These are phyloP conservation scores for Amaranthus cruentus DNA, from an alignment of 148 eudicot genomes.

Conservation along the genomic window DNA sequence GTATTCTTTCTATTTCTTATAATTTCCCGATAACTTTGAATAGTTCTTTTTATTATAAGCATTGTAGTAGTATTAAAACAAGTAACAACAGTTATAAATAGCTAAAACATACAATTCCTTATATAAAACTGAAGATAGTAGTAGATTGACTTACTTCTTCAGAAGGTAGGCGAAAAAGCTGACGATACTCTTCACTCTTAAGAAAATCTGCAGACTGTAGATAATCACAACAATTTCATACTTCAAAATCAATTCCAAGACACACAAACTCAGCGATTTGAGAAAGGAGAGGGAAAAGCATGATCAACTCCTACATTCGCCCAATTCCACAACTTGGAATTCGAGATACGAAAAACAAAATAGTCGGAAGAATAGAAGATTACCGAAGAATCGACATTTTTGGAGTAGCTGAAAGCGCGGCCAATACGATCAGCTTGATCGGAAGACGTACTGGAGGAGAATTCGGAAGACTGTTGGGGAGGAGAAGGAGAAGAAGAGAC, in stretches of 20 bases:
- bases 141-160: conserved; percentile 58
- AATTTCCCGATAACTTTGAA: too few species aligned
- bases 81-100: too few species aligned
- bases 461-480: conserved; percentile 7
- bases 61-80: too few species aligned
- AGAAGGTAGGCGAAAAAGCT: conserved; percentile 77
- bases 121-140: too few species aligned
- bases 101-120: too few species aligned
- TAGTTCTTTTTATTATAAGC: too few species aligned
- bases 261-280: neutral
- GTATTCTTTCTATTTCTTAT: too few species aligned
- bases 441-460: conserved; percentile 2
- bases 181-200: conserved; percentile 87
- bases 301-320: conserved; percentile 1
- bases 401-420: conserved; percentile 6
- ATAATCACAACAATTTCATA: neutral
- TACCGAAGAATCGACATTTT: conserved; percentile 21
- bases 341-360: neutral
- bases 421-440: conserved; percentile 14
- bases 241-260: neutral
- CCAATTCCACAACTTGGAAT: too few species aligned
- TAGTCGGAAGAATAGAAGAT: neutral
- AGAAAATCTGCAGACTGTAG: conserved; percentile 25
- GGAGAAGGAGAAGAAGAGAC: conserved; percentile 18
- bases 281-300: neutral